These are phyloP conservation scores for Cucurbitaria berberidis DNA, from an alignment of 2,329 filamentous ascomycete species.

Conservation along the genomic window DNA sequence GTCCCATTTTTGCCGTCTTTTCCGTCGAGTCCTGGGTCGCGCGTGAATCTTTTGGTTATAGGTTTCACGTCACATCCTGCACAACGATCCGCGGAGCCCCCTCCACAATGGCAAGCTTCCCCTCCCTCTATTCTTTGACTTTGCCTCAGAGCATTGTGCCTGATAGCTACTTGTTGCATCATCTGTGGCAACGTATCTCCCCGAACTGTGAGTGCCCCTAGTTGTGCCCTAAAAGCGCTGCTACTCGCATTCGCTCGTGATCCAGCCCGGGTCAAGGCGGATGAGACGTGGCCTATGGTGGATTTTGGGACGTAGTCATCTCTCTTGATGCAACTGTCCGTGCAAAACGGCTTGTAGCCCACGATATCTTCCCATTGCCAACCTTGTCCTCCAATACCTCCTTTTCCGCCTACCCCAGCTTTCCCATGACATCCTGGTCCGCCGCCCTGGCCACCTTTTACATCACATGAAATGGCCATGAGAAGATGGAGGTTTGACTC, in stretches of 20 bases:
- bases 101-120: slow-evolving; percentile 8
- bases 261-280: background rate
- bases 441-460: slow-evolving; percentile 6
- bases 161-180: slow-evolving; percentile 1
- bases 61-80: slow-evolving; percentile 10
- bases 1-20: slow-evolving; percentile 9
- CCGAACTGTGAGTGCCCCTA: background rate
- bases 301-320: background rate
- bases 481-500: slow-evolving; percentile 12
- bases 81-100: slow-evolving; percentile 7
- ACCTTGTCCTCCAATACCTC: slow-evolving; percentile 7
- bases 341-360: slow-evolving; percentile 10
- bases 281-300: too few species aligned
- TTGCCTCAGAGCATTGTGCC: background rate
- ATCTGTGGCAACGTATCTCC: slow-evolving; percentile 3
- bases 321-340: slow-evolving; percentile 4
- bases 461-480: slow-evolving; percentile 9
- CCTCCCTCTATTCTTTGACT: slow-evolving; percentile 1
- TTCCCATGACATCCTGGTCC: slow-evolving; percentile 3
- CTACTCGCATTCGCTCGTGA: background rate
- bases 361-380: slow-evolving; percentile 6
- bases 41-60: background rate
- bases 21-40: slow-evolving; percentile 8
- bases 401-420: slow-evolving; percentile 3
- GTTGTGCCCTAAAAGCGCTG: background rate